A percentile compares a stretch with the other conserved stretches of the same genome.
phyloP scores from a whole-genome alignment of 2,329 filamentous ascomycete species.

The Dactylonectria estremocensis region DNA sequence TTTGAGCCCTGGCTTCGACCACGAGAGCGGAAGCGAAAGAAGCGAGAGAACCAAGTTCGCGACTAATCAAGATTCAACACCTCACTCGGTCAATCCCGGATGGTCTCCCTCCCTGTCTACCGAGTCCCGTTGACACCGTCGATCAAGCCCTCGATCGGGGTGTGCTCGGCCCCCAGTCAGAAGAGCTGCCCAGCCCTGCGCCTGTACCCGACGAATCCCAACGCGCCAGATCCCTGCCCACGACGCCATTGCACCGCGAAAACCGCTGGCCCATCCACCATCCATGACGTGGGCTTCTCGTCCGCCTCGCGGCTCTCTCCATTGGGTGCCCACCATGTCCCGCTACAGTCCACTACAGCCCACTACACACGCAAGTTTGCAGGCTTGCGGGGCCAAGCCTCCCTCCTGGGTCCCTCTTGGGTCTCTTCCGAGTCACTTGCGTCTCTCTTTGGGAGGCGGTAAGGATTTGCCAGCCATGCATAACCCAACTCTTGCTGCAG shows the following conservation, averaged over 20 bases:
- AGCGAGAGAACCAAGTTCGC: not conserved
- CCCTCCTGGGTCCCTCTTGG: conserved; percentile 22
- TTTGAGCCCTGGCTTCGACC: not conserved
- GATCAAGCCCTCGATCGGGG: conserved; percentile 7
- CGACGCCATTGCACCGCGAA: conserved; percentile 15
- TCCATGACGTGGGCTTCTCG: conserved; percentile 47
- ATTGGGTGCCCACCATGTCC: conserved; percentile 39
- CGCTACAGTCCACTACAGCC: not conserved
- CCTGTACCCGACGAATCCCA: conserved; percentile 16
- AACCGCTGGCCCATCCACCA: conserved; percentile 22
- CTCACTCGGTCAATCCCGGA: not conserved
- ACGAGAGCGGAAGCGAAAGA: not conserved
- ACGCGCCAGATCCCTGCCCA: conserved; percentile 17
- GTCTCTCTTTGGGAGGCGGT: conserved; percentile 44
- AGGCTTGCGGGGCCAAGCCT: conserved; percentile 45
- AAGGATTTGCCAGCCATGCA: conserved; percentile 35
- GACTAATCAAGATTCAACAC: not conserved
- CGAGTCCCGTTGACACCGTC: not conserved
- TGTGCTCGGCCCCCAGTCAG: not conserved
- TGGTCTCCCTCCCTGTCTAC: not conserved
- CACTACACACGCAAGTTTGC: conserved; percentile 27
- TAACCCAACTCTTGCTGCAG: conserved; percentile 1
- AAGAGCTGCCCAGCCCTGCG: not conserved
- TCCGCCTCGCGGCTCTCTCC: conserved; percentile 39
- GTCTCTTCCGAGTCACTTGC: conserved; percentile 12